Evolutionary conservation across 495 filamentous ascomycete genomes (phyloP).

Genomic region (Parachaetomium inaequale): DNA sequence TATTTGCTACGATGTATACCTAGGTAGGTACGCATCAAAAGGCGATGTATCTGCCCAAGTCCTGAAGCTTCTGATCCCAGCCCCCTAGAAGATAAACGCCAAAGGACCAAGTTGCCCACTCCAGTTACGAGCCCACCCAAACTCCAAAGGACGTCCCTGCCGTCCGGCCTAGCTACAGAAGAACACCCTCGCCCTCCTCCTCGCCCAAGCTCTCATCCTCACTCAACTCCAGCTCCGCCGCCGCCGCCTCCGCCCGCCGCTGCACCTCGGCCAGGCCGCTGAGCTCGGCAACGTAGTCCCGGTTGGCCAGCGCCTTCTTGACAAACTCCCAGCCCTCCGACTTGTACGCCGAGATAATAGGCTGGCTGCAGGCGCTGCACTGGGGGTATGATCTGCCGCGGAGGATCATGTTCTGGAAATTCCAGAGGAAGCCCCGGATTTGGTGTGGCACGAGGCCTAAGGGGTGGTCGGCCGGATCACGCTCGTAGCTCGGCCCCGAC

Average conservation of each 20-base stretch:
- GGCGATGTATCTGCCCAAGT: not conserved
- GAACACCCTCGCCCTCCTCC: slow-evolving; percentile 46
- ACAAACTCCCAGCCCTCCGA: slow-evolving; percentile 83
- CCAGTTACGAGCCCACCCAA: not conserved
- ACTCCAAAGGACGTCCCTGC: not conserved
- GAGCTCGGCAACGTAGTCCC: slow-evolving; percentile 83
- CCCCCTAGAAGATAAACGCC: not conserved
- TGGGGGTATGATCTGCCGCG: slow-evolving; percentile 79
- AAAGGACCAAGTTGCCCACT: not conserved
- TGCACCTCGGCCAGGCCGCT: slow-evolving; percentile 92
- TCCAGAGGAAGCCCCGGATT: slow-evolving; percentile 86
- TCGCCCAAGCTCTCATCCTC: slow-evolving; percentile 40
- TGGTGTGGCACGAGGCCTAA: slow-evolving; percentile 89
- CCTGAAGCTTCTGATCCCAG: not conserved
- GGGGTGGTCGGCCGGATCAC: slow-evolving; percentile 61
- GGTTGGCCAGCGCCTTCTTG: slow-evolving; percentile 75
- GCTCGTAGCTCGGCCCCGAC: slow-evolving; percentile 41
- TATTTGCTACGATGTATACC: too few relatives aligned
- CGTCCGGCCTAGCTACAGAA: slow-evolving; percentile 22
- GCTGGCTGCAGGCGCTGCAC: slow-evolving; percentile 87
- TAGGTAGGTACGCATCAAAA: not conserved
- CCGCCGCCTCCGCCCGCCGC: slow-evolving; percentile 61
- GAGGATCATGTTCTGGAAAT: slow-evolving; percentile 78
- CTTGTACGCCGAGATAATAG: slow-evolving; percentile 67
- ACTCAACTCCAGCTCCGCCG: slow-evolving; percentile 45